Evolutionary conservation across 768 basidiomycete species (phyloP), one percentile per base, ranked within the genome.

Genomic region (Collybiopsis confluens): DNA sequence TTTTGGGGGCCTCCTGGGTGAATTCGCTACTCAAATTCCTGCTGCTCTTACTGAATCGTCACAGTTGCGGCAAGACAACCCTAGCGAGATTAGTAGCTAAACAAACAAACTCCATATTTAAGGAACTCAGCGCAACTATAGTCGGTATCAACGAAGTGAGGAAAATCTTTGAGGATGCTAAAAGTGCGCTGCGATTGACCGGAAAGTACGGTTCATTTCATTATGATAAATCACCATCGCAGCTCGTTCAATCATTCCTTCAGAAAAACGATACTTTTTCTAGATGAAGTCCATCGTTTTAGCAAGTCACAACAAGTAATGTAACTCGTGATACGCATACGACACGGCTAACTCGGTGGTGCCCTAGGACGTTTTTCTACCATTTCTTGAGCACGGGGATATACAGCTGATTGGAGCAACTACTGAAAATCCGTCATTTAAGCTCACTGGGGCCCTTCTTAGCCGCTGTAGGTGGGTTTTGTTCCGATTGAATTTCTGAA

Each of bases 361-460:
- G 40, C 28, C 36, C 50, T 59, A 89, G 81, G 90, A 92, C 60
- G 73, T 89, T 10, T 90, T 93, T 67, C 73, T 93, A 11, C 91
- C 91, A 0, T 90, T 80, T 57, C 75, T 93, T 10, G 92, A 94
- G 63, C 82, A 78, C 54, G 91, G 92, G 1, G 78, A 79, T 56
- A 80, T 35, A 15, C 35, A 86, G 81, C 70, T 91, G 26, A 80
- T 92, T 60, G 90, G 90, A 24, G 90, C 91, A 1, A 94, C 91
- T 2, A 93, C 91, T 1, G 92, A 94, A 67, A 94, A 94, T 57
- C 91, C 91, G 1, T 90, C 88, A 0, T 94, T 94, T 72, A 89
- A 87, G 59, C 66, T 91, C 28, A 88, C 83, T 16, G 76, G 82
- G 28, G 84, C 89, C 10, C 72, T 91, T 26, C 69, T 91, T 27